phyloP scores from a whole-genome alignment of 768 basidiomycete species.

The Sporobolomyces phaffii region DNA sequence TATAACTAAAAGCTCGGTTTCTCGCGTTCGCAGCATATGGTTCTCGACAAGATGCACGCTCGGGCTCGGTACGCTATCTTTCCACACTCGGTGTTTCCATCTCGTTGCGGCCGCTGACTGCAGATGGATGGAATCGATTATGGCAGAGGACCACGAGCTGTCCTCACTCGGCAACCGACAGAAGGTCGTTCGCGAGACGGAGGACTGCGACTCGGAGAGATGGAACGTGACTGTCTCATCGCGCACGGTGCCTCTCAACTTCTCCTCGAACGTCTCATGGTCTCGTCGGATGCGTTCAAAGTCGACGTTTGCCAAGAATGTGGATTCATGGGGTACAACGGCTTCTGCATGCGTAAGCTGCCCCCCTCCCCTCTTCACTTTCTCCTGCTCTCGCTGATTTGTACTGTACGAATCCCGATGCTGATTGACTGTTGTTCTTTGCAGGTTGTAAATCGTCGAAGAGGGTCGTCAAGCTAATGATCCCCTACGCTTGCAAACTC shows the following conservation, averaged over 20 bases:
- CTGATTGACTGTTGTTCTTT: constrained; percentile 40
- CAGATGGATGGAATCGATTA: not conserved
- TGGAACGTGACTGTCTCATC: constrained; percentile 86
- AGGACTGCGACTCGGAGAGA: constrained; percentile 92
- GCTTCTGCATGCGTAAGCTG: constrained; percentile 38
- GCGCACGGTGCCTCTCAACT: constrained; percentile 97
- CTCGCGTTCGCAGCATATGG: constrained; percentile 73
- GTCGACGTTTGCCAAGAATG: constrained; percentile 92
- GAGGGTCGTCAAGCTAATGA: constrained; percentile 87
- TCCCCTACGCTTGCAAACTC: constrained; percentile 88
- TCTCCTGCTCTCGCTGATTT: too few species aligned
- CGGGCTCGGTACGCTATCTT: constrained; percentile 66
- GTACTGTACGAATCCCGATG: too few species aligned
- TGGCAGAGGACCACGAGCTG: constrained; percentile 83
- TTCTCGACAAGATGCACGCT: constrained; percentile 99
- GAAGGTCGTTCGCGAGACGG: constrained; percentile 97
- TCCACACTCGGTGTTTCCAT: constrained; percentile 1
- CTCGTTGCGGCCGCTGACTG: constrained; percentile 8
- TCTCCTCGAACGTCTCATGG: constrained; percentile 93
- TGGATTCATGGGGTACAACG: constrained; percentile 68
- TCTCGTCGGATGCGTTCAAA: constrained; percentile 96
- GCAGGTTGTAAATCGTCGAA: constrained; percentile 96
- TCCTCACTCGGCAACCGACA: constrained; percentile 92
- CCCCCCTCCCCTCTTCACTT: too few species aligned
- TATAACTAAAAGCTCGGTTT: too few species aligned